Percentiles rank a stretch among this genome's conserved stretches.
phyloP scores from a whole-genome alignment of 805 yeast species.

The Teunomyces tritomae region DNA sequence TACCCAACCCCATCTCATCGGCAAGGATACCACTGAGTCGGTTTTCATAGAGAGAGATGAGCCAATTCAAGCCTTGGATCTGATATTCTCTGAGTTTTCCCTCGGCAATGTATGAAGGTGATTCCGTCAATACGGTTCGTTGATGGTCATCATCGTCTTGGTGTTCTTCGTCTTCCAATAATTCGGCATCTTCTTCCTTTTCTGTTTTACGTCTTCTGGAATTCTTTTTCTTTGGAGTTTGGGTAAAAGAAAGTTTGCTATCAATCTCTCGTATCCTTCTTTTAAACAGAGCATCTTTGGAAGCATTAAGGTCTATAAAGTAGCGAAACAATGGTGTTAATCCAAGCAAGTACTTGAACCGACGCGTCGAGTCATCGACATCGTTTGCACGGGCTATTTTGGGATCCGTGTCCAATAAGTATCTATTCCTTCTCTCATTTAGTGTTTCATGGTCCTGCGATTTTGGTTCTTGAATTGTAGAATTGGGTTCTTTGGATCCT shows the following conservation, averaged over 20 bases:
- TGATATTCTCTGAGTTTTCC: slow-evolving; percentile 90
- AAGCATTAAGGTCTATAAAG: slow-evolving; percentile 77
- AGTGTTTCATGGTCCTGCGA: neutral
- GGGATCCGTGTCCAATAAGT: slow-evolving; percentile 52
- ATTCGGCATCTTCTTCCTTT: slow-evolving; percentile 93
- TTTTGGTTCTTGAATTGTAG: neutral
- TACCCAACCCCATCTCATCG: slow-evolving; percentile 98
- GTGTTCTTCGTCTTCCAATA: slow-evolving; percentile 75
- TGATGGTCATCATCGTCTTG: slow-evolving; percentile 51
- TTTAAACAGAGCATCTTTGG: slow-evolving; percentile 72
- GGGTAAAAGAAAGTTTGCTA: slow-evolving; percentile 41
- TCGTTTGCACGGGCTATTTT: slow-evolving; percentile 51
- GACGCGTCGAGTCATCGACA: slow-evolving; percentile 64
- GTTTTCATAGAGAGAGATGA: slow-evolving; percentile 83
- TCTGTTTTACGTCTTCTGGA: slow-evolving; percentile 82
- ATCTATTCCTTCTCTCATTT: slow-evolving; percentile 46
- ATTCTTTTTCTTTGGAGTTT: slow-evolving; percentile 19
- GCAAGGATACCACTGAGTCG: slow-evolving; percentile 90
- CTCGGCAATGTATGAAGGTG: slow-evolving; percentile 68
- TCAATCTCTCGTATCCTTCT: slow-evolving; percentile 58
- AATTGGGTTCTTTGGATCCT: neutral
- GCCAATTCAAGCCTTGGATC: slow-evolving; percentile 93
- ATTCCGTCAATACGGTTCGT: slow-evolving; percentile 72
- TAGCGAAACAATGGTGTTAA: slow-evolving; percentile 85
- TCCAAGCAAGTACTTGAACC: slow-evolving; percentile 78